phyloP scores from a whole-genome alignment of 345 rosid genomes.

The Bruguiera parviflora region DNA sequence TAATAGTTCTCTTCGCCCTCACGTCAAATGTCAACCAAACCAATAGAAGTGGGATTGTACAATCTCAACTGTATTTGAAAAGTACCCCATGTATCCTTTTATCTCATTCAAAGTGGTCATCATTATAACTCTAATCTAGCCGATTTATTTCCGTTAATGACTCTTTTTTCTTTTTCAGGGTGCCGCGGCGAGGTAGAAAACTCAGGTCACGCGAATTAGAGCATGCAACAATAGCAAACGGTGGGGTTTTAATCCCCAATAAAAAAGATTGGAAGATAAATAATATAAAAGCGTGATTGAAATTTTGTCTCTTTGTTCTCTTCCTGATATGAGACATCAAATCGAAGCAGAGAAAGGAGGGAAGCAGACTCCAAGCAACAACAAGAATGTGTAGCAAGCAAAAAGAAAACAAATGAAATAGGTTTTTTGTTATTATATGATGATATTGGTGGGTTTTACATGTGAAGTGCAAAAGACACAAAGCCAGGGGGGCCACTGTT shows the following conservation, averaged over 20 bases:
- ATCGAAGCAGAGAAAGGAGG: not conserved
- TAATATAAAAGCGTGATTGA: too few species aligned
- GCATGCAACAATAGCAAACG: too few species aligned
- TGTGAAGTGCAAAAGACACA: slow-evolving; percentile 9
- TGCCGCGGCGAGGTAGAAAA: too few species aligned
- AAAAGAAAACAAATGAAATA: slow-evolving; percentile 16
- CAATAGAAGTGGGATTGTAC: slow-evolving; percentile 13
- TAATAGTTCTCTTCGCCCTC: slow-evolving; percentile 6
- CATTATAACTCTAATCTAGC: slow-evolving; percentile 2
- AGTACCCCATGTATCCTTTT: not conserved
- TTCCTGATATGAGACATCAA: not conserved
- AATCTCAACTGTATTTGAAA: slow-evolving; percentile 1
- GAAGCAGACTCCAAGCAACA: not conserved
- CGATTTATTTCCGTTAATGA: not conserved
- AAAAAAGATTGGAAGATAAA: too few species aligned
- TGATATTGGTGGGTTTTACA: not conserved
- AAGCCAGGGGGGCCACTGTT: slow-evolving; percentile 20
- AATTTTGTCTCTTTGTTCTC: not conserved
- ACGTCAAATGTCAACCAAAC: slow-evolving; percentile 24
- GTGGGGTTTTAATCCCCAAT: too few species aligned
- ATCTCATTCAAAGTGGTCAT: slow-evolving; percentile 8
- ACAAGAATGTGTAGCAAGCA: slow-evolving; percentile 7
- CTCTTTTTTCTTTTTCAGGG: not conserved
- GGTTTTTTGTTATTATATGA: not conserved
- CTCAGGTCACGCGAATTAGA: too few species aligned